A percentile compares a stretch with the other conserved stretches of the same genome.
phyloP scores from a whole-genome alignment of 768 basidiomycete species.

The Leccinum imitatum region DNA sequence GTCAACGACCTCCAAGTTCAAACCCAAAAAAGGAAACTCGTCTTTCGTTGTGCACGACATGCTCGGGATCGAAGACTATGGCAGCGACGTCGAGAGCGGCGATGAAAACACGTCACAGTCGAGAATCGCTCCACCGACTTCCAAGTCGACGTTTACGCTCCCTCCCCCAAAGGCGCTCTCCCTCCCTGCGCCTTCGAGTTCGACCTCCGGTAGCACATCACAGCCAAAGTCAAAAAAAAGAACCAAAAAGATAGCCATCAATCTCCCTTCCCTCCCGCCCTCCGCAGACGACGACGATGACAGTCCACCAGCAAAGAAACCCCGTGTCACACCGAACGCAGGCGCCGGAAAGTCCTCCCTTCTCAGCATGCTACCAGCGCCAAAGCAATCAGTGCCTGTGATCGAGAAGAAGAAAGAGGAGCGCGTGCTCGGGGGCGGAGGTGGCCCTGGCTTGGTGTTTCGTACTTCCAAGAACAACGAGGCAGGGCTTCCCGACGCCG shows the following conservation, averaged over 20 bases:
- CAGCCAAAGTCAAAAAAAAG: conserved; percentile 46
- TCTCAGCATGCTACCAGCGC: conserved; percentile 72
- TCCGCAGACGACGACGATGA: conserved; percentile 44
- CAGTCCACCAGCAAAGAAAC: conserved; percentile 59
- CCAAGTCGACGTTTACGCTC: conserved; percentile 35
- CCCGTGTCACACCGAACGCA: conserved; percentile 40
- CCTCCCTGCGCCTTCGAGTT: conserved; percentile 27
- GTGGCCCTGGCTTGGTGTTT: conserved; percentile 63
- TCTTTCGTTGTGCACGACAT: conserved; percentile 35
- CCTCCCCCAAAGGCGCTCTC: conserved; percentile 35
- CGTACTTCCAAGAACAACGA: conserved; percentile 32
- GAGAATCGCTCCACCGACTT: conserved; percentile 29
- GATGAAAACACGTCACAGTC: conserved; percentile 32
- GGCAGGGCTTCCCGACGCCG: conserved; percentile 6
- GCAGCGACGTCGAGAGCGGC: conserved; percentile 67
- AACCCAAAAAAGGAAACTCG: not conserved
- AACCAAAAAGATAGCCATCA: conserved; percentile 43
- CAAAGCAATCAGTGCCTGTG: conserved; percentile 53
- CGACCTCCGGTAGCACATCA: conserved; percentile 9
- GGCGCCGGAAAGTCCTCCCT: conserved; percentile 65
- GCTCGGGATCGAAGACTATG: conserved; percentile 78
- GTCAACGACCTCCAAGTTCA: not conserved
- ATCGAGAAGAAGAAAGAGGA: conserved; percentile 38
- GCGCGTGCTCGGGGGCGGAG: conserved; percentile 64
- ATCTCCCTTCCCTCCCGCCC: conserved; percentile 30